These are phyloP conservation scores for Verticillium zaregamsianum DNA, from an alignment of 2,329 filamentous ascomycete genomes.

Conservation along the genomic window DNA sequence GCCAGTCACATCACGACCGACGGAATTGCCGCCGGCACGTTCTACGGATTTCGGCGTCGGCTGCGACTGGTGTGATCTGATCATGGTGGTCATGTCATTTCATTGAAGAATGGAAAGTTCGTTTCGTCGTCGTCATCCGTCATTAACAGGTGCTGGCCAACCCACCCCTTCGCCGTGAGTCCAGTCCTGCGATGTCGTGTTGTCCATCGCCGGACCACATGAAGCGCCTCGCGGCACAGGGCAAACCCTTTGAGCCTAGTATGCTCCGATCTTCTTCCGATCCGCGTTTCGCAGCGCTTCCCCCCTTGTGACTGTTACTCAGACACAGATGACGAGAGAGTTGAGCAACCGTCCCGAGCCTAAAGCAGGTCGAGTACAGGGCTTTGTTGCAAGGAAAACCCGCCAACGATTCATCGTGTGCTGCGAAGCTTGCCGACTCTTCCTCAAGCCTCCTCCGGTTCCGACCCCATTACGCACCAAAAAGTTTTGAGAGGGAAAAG, in stretches of 20 bases:
- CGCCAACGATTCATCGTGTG: not conserved
- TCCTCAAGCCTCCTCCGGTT: not conserved
- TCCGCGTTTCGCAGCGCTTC: not conserved
- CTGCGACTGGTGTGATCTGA: not conserved
- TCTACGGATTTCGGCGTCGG: not conserved
- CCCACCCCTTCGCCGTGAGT: not conserved
- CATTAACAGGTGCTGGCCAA: not conserved
- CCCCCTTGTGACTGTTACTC: not conserved
- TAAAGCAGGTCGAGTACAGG: not conserved
- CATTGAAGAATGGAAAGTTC: not conserved
- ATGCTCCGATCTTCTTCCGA: not conserved
- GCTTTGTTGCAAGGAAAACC: not conserved
- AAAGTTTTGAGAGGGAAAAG: not conserved
- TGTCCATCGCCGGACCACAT: not conserved
- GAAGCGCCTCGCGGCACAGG: not conserved
- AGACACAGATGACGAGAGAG: not conserved
- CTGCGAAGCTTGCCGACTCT: not conserved
- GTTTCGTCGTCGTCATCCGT: not conserved
- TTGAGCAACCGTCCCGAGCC: not conserved
- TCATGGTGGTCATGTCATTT: not conserved
- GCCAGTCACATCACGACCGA: not conserved
- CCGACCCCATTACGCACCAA: not conserved
- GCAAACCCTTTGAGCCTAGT: not conserved
- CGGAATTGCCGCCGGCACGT: not conserved
- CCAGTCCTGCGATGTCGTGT: not conserved